phyloP scores from a whole-genome alignment of 805 yeast genomes.

The Komagataella populi region DNA sequence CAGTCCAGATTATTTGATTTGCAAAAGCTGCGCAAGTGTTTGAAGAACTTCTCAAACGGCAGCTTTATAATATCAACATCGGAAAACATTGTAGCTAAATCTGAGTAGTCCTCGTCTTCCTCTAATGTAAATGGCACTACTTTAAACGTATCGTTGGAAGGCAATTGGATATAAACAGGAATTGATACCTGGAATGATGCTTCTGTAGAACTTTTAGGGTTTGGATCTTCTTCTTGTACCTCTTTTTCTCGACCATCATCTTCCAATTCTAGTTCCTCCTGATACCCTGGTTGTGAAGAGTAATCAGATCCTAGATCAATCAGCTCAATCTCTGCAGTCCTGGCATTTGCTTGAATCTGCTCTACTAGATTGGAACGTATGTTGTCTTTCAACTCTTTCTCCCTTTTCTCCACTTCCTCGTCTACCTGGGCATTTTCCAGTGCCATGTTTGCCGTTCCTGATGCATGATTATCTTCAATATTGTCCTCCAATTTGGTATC shows the following conservation, averaged over 20 bases:
- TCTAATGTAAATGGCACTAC: not conserved
- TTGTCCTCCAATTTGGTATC: not conserved
- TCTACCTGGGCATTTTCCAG: conserved; percentile 1
- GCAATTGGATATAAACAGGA: not conserved
- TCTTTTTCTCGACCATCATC: conserved; percentile 1
- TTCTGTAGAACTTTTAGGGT: not conserved
- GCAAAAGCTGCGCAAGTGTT: conserved; percentile 2
- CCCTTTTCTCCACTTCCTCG: conserved; percentile 4
- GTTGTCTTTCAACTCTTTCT: not conserved
- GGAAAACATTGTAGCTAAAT: conserved; percentile 6
- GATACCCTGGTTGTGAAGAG: not conserved
- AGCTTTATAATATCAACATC: conserved; percentile 9
- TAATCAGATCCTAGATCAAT: conserved; percentile 8
- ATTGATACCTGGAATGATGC: not conserved
- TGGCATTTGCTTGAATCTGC: conserved; percentile 9
- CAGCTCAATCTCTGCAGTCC: not conserved
- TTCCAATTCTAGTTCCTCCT: not conserved
- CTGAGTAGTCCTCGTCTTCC: not conserved
- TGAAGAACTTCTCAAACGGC: conserved; percentile 4
- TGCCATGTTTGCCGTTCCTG: not conserved
- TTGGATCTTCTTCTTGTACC: not conserved
- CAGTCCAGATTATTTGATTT: conserved; percentile 3
- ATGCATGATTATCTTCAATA: not conserved
- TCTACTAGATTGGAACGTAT: not conserved
- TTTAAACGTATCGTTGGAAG: not conserved